A percentile compares a stretch with the other conserved stretches of the same genome.
Conservation (phyloP, 371 early-diverging fungal genomes). For the Mucor circinelloides region DNA sequence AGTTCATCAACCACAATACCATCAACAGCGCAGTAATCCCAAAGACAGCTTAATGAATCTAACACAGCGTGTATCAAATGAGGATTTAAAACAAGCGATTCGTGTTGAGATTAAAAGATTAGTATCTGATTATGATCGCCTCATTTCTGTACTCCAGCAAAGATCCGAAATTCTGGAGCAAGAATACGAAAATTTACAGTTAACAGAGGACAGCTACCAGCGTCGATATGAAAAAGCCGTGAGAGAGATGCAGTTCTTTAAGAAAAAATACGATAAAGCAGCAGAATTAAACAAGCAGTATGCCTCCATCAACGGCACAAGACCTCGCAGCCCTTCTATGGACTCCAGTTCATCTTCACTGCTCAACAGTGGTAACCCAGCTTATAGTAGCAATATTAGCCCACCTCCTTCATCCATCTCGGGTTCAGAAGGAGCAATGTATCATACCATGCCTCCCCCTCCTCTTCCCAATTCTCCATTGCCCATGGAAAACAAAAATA, state of each 20-base stretch:
- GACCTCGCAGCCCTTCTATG: conserved; percentile 32
- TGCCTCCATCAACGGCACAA: conserved; percentile 10
- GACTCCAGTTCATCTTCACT: conserved; percentile 23
- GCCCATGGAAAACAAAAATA: not conserved
- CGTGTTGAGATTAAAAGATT: conserved; percentile 32
- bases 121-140: conserved; percentile 33
- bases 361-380: not conserved
- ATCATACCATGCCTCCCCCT: conserved; percentile 12
- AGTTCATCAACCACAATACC: not conserved
- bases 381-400: conserved; percentile 18
- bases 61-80: conserved; percentile 18
- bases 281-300: conserved; percentile 22
- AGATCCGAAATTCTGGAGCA: conserved; percentile 37
- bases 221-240: conserved; percentile 51
- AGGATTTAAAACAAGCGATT: conserved; percentile 30
- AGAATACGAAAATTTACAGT: conserved; percentile 34
- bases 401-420: conserved; percentile 31
- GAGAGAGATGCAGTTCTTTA: conserved; percentile 52
- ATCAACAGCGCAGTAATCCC: conserved; percentile 1
- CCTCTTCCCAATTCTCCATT: conserved; percentile 11
- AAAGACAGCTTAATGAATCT: conserved; percentile 17
- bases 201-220: conserved; percentile 22
- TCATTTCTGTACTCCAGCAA: conserved; percentile 37
- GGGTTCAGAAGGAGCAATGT: conserved; percentile 2
- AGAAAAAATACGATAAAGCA: conserved; percentile 40